Evolutionary conservation across 805 yeast genomes (phyloP).

Genomic region (Yamadazyma laniorum): DNA sequence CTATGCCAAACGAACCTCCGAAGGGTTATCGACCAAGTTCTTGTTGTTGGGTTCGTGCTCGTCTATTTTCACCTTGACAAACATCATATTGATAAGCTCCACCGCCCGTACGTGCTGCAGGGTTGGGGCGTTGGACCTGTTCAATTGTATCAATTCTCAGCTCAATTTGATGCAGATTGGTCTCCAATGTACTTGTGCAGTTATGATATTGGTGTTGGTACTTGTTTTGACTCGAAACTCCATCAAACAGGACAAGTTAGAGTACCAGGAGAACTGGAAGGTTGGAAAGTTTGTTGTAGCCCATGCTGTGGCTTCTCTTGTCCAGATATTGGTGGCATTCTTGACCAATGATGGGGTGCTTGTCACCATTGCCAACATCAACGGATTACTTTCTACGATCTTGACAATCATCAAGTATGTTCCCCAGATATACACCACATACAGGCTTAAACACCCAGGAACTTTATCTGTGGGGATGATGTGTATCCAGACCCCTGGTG

Average conservation of each 20-base stretch:
- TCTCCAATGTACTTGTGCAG: conserved; percentile 58
- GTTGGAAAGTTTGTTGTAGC: conserved; percentile 41
- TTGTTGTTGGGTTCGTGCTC: conserved; percentile 69
- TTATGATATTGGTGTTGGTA: conserved; percentile 55
- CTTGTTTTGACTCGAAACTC: conserved; percentile 47
- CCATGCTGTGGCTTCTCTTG: conserved; percentile 34
- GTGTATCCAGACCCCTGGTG: conserved; percentile 89
- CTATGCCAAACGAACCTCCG: conserved; percentile 57
- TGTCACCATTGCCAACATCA: conserved; percentile 47
- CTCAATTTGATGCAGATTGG: conserved; percentile 67
- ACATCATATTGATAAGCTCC: conserved; percentile 59
- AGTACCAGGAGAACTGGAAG: conserved; percentile 39
- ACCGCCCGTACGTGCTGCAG: conserved; percentile 64
- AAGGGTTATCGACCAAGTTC: conserved; percentile 75
- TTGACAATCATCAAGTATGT: conserved; percentile 70
- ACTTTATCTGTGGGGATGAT: conserved; percentile 77
- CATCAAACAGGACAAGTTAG: conserved; percentile 44
- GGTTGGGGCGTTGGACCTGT: conserved; percentile 39
- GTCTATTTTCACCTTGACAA: conserved; percentile 64
- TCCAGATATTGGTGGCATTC: conserved; percentile 36
- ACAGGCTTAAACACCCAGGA: conserved; percentile 69
- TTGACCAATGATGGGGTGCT: conserved; percentile 22
- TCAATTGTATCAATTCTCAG: conserved; percentile 66
- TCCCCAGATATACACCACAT: conserved; percentile 78
- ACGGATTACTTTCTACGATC: conserved; percentile 65